Evolutionary conservation across 148 eudicot genomes (phyloP), one percentile per base, ranked within the genome.

Genomic region (Nyssa sinensis): DNA sequence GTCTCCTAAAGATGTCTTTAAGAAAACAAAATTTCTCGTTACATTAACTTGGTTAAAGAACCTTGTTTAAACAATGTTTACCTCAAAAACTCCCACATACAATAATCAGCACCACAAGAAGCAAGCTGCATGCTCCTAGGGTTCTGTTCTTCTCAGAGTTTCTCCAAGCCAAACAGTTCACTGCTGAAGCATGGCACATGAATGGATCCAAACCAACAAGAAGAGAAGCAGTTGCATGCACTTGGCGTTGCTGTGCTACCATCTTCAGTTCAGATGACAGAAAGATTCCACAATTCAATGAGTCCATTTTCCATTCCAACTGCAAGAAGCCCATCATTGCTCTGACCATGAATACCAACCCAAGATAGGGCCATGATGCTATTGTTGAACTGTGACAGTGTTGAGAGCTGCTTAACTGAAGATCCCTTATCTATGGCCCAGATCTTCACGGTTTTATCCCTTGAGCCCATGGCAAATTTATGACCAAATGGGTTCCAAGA

Each of bases 61-160:
- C n/a, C 16, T 51, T 25, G n/a, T 24, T 62, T 71, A 66, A 66
- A 62, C 32, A 72, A 88, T 66, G 69, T 81, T 79, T 72, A 91
- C 87, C 73, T 82, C 71, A 68, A 86, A 90, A 10, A 92, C 85
- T 71, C 93, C 85, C 33, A 92, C 97, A n/a, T n/a, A 83, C 93
- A 85, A 74, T 95, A 87, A 86, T 95, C 98, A 61, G 88, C 97
- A 21, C 98, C 97, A 78, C 98, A 90, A 28, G 98, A 92, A 77
- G 96, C 98, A 64, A 95, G 93, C 74, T 89, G 87, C 77, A 79
- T 47, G 14, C 71, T 82, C 32, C 53, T 58, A 62, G 80, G 75
- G 73, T 74, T 96, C 31, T 82, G 83, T 70, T 75, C 82, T 80
- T 85, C 85, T 82, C 88, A 0, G 81, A 30, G 29, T 78, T 75